Evolutionary conservation across 345 rosid species (phyloP), one percentile per base, ranked within the genome.

Genomic region (Nephelium lappaceum): DNA sequence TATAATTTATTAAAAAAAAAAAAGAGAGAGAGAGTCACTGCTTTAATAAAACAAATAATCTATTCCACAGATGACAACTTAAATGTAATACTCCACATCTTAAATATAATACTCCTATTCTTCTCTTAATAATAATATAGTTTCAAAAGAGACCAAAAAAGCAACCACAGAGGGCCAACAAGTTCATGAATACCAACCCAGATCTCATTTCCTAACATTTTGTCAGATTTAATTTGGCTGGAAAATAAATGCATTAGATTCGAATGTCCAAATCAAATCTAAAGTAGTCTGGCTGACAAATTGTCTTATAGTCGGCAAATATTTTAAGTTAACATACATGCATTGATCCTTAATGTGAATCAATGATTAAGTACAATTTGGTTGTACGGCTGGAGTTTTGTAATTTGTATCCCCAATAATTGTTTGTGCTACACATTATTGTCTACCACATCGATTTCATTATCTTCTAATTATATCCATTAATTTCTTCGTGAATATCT

Each of bases 331-430:
- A 0, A 6, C 61, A n/a, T 57, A 11, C 64, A 72, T 38, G 49
- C 66, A 57, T 55, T 55, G n/a, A 45, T 38, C 47, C 41, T 25
- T 18, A 10, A 72, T 53, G 61, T 5, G 61, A 45, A 11, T 55
- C 66, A 72, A 72, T 27, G 38, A 72, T 72, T 57, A 14, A n/a
- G 47, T 55, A 55, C 75, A 55, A 53, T 72, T 72, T 31, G 45
- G 36, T 19, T 55, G 75, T 55, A 72, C 75, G 63, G 25, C 62
- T 53, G 45, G 21, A 72, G 64, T 25, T 25, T 0, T 49, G 75
- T 55, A 47, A 41, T 41, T 58, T 49, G 10, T 31, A 38, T 53
- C 27, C 10, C 18, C 11, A 47, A 10, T 1, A 72, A 5, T 45
- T 24, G 73, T 69, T 45, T 24, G 73, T 69, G 18, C 21, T 31